Evolutionary conservation across 768 basidiomycete genomes (phyloP).

Genomic region (Phaeolepiota aurea): DNA sequence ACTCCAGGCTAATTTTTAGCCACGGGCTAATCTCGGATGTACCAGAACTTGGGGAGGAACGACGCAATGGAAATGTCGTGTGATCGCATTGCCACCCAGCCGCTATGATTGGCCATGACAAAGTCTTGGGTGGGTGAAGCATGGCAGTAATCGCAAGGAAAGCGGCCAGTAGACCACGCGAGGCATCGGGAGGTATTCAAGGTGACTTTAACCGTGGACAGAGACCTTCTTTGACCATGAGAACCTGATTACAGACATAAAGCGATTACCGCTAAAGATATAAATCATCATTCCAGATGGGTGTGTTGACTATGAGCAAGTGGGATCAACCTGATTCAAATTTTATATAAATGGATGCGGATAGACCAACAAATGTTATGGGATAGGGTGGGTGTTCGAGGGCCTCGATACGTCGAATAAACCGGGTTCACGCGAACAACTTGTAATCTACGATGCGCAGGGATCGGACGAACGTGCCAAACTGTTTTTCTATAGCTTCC

Average conservation of each 20-base stretch:
- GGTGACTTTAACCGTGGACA: constrained; percentile 1
- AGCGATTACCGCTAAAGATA: neutral
- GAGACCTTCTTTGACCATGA: neutral
- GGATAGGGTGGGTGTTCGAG: neutral
- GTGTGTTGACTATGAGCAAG: neutral
- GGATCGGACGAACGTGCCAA: constrained; percentile 45
- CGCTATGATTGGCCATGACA: neutral
- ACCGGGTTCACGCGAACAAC: constrained; percentile 65
- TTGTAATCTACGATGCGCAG: constrained; percentile 59
- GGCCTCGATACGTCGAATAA: no score
- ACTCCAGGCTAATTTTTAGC: constrained; percentile 4
- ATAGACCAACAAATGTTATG: neutral
- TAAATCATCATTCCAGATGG: neutral
- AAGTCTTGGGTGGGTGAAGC: neutral
- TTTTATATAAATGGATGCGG: no score
- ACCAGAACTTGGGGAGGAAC: constrained; percentile 12
- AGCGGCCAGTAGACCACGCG: neutral
- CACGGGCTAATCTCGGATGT: constrained; percentile 13
- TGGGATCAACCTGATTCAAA: no score
- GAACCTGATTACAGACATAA: constrained; percentile 1
- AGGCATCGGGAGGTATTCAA: neutral
- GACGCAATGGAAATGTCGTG: constrained; percentile 5
- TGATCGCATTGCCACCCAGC: neutral
- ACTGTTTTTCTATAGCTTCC: constrained; percentile 34
- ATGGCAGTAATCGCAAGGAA: neutral